These are phyloP conservation scores for Paraconiothyrium brasiliense DNA, from an alignment of 2,329 filamentous ascomycete genomes.

Conservation along the genomic window DNA sequence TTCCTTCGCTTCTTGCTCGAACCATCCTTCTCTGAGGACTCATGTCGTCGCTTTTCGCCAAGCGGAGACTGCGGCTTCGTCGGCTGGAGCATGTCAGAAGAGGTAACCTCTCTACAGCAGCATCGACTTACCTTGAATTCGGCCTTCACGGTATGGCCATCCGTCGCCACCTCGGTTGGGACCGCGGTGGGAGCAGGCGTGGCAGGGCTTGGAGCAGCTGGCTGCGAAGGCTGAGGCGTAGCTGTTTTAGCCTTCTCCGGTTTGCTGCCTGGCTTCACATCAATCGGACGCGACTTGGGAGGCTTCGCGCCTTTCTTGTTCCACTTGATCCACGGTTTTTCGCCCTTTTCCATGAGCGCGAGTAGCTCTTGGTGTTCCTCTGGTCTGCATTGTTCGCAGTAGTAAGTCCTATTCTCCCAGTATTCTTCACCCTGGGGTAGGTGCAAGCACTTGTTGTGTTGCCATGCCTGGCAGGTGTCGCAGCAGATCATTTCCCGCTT, in stretches of 20 bases:
- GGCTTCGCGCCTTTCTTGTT: constrained; percentile 66
- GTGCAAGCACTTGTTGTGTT: constrained; percentile 96
- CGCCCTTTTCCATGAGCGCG: constrained; percentile 78
- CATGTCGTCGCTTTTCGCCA: constrained; percentile 50
- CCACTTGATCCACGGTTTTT: constrained; percentile 80
- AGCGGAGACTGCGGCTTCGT: constrained; percentile 44
- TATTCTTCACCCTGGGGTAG: constrained; percentile 75
- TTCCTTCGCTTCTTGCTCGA: constrained; percentile 49
- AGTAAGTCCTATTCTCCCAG: constrained; percentile 69
- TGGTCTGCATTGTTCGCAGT: constrained; percentile 89
- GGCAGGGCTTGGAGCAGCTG: constrained; percentile 11
- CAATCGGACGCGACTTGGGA: constrained; percentile 72
- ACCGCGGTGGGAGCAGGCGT: constrained; percentile 14
- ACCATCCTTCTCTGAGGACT: constrained; percentile 44
- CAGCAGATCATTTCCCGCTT: constrained; percentile 95
- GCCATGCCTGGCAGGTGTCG: constrained; percentile 92
- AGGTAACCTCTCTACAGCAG: not conserved
- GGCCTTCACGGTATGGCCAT: constrained; percentile 36
- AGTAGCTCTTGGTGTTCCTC: constrained; percentile 84
- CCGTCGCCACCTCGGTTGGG: constrained; percentile 20
- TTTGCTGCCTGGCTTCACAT: constrained; percentile 61
- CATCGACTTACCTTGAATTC: constrained; percentile 34
- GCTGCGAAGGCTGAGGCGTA: constrained; percentile 28
- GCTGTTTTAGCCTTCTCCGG: constrained; percentile 47
- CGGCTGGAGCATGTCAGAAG: constrained; percentile 25